A percentile compares a stretch with the other conserved stretches of the same genome.
Evolutionary conservation across 164 flowering plant species (phyloP).

Genomic region (Vitis labrusca): DNA sequence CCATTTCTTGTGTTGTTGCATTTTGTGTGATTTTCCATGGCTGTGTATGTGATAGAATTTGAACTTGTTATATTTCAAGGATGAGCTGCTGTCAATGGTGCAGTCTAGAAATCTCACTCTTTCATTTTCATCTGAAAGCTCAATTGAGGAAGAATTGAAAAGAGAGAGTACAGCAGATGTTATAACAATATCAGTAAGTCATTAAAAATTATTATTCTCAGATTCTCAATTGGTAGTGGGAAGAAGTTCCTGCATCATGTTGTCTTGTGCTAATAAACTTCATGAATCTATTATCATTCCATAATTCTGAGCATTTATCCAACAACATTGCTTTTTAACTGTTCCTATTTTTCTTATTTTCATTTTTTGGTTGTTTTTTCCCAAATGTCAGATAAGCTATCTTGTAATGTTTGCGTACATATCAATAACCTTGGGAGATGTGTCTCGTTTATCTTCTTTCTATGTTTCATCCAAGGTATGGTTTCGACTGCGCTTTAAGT

Average conservation of each 20-base stretch:
- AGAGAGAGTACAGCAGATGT: conserved; percentile 97
- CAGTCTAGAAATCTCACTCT: conserved; percentile 74
- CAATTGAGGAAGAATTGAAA: conserved; percentile 91
- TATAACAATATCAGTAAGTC: conserved; percentile 77
- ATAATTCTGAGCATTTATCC: not conserved
- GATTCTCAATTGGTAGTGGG: too few species aligned
- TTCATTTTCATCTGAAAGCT: conserved; percentile 91
- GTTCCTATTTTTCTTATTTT: not conserved
- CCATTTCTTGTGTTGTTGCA: too few species aligned
- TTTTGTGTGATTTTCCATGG: not conserved
- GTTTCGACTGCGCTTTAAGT: not conserved
- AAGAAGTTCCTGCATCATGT: not conserved
- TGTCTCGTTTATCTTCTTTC: conserved; percentile 59
- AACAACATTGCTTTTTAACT: not conserved
- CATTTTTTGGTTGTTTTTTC: not conserved
- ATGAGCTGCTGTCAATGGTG: conserved; percentile 74
- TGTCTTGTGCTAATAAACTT: not conserved
- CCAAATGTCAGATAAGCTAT: conserved; percentile 74
- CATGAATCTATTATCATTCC: not conserved
- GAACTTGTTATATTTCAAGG: conserved; percentile 35
- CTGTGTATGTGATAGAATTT: conserved; percentile 2
- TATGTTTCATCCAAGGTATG: conserved; percentile 89
- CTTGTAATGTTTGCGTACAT: conserved; percentile 96
- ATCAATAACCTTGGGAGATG: conserved; percentile 87
- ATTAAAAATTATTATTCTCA: not conserved